phyloP scores from a whole-genome alignment of 116 monocot genomes.

The Thalassia testudinum region DNA sequence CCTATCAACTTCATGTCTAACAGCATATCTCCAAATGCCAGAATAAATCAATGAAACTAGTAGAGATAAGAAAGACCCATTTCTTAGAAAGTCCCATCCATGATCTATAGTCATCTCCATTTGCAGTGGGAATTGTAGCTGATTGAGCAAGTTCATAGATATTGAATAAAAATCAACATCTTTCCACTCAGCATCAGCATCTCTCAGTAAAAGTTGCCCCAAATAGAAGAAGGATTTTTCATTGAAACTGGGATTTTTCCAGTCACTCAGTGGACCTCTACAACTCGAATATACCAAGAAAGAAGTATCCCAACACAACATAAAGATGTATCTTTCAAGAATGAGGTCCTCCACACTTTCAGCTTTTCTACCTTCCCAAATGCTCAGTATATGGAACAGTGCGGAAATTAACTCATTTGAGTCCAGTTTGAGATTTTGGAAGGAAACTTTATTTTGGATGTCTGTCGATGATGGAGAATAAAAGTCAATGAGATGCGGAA shows the following conservation, averaged over 20 bases:
- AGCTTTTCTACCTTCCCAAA: conserved; percentile 62
- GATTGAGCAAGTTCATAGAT: conserved; percentile 31
- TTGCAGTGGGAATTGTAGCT: conserved; percentile 12
- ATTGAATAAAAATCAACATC: conserved; percentile 13
- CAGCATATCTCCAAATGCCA: conserved; percentile 27
- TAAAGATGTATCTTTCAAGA: conserved; percentile 75
- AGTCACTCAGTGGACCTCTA: conserved; percentile 1
- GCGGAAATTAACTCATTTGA: conserved; percentile 21
- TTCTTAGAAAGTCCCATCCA: conserved; percentile 62
- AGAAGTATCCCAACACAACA: conserved; percentile 63
- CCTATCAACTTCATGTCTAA: conserved; percentile 9
- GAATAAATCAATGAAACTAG: conserved; percentile 40
- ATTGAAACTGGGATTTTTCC: conserved; percentile 14
- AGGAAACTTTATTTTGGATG: conserved; percentile 14
- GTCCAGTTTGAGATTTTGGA: conserved; percentile 30
- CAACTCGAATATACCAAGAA: conserved; percentile 14
- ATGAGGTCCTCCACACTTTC: conserved; percentile 58
- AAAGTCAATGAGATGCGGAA: conserved; percentile 76
- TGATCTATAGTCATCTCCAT: conserved; percentile 6
- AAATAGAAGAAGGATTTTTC: conserved; percentile 32
- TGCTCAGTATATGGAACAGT: conserved; percentile 42
- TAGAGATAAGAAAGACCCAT: conserved; percentile 46
- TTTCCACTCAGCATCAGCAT: conserved; percentile 6
- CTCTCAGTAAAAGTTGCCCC: conserved; percentile 19
- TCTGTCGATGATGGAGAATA: conserved; percentile 20